Conservation (phyloP, 768 basidiomycete species). For the Mrakia blollopis region DNA sequence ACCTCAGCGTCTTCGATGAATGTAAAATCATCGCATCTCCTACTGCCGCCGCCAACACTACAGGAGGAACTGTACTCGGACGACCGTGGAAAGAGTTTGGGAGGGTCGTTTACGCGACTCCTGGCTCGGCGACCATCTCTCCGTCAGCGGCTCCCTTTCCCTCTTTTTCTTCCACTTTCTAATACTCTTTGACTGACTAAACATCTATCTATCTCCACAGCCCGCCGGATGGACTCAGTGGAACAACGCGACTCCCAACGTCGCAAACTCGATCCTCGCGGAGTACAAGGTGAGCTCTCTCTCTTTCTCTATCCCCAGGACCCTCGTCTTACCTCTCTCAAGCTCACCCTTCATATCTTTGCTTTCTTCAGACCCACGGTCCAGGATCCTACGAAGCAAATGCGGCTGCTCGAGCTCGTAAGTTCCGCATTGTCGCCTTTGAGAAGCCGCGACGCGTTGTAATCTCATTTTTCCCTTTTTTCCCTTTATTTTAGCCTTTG, state of each 20-base stretch:
- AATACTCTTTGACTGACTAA: not conserved
- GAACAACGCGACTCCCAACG: constrained; percentile 6
- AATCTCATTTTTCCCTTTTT: too few species aligned
- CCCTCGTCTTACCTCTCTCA: not conserved
- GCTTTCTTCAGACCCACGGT: not conserved
- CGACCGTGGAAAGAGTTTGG: constrained; percentile 19
- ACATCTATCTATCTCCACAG: not conserved
- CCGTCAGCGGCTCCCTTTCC: not conserved
- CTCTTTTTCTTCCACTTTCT: not conserved
- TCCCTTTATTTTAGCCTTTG: not conserved
- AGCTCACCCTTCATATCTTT: too few species aligned
- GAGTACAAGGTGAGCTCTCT: constrained; percentile 14
- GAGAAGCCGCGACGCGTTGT: not conserved
- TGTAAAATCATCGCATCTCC: constrained; percentile 3
- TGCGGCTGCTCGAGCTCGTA: not conserved
- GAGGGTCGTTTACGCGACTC: not conserved
- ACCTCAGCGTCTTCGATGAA: not conserved
- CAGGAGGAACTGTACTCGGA: not conserved
- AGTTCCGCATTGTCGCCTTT: not conserved
- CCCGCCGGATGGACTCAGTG: constrained; percentile 15
- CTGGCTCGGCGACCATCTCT: not conserved
- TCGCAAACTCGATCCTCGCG: not conserved
- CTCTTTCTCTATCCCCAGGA: not conserved
- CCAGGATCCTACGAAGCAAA: constrained; percentile 11
- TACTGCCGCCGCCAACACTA: constrained; percentile 2